phyloP scores from a whole-genome alignment of 495 filamentous ascomycete genomes.

The Penicillium canariense region DNA sequence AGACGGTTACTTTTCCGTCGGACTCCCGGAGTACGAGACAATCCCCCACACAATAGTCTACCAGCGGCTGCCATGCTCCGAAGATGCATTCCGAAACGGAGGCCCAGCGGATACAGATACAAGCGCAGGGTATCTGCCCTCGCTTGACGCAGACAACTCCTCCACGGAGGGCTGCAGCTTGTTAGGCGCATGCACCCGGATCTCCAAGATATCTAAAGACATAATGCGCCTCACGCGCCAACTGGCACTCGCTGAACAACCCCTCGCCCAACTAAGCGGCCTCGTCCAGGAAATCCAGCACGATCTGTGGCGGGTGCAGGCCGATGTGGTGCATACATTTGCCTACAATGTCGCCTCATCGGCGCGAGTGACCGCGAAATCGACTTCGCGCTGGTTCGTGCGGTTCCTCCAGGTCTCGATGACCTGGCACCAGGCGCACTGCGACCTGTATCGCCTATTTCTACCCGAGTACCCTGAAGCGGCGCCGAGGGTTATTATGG shows the following conservation, averaged over 20 bases:
- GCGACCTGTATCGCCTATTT: slow-evolving; percentile 23
- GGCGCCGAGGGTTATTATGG: slow-evolving; percentile 14
- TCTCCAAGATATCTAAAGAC: slow-evolving; percentile 16
- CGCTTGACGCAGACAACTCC: neutral
- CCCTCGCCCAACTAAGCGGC: slow-evolving; percentile 9
- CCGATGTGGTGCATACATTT: slow-evolving; percentile 9
- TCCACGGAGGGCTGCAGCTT: neutral
- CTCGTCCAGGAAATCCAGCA: slow-evolving; percentile 18
- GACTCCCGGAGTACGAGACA: slow-evolving; percentile 20
- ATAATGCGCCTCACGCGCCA: slow-evolving; percentile 18
- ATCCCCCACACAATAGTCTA: slow-evolving; percentile 20
- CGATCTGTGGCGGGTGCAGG: slow-evolving; percentile 10
- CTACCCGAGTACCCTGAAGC: slow-evolving; percentile 17
- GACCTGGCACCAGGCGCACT: slow-evolving; percentile 22
- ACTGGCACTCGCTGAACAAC: slow-evolving; percentile 13
- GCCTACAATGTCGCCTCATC: neutral
- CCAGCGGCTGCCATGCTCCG: slow-evolving; percentile 16
- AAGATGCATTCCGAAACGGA: slow-evolving; percentile 13
- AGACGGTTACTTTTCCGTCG: slow-evolving; percentile 18
- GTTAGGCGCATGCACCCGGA: slow-evolving; percentile 8
- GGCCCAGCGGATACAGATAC: neutral
- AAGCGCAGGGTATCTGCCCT: neutral
- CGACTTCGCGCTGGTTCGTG: slow-evolving; percentile 9
- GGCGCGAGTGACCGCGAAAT: neutral
- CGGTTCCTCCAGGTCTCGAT: slow-evolving; percentile 12